Base-by-base conservation (phyloP, 192 early-diverging fungal species). In the Phycomyces blakesleeanus region DNA sequence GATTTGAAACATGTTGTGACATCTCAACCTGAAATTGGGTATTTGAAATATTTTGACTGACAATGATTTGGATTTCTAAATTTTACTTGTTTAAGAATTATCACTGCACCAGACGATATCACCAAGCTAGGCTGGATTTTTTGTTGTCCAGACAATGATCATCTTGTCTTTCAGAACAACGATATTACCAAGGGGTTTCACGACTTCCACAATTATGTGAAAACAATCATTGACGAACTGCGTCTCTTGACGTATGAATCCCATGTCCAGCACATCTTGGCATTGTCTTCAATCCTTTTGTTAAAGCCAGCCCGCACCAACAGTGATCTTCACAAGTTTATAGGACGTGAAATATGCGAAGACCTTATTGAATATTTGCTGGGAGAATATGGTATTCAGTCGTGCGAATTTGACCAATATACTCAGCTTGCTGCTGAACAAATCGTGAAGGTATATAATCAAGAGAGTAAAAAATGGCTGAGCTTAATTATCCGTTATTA, bases 11-110 rank as follows among this genome's bases (percentile, higher is more conserved):
- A 57, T 57, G 55, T 57, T n/a, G n/a, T n/a, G n/a, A n/a, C n/a
- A 55, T 58, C 56, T 58, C 56, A 58, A 58, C 56, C 56, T 58
- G 56, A 58, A 58, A 58, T 40, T 40, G 56, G 56, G 56, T 58
- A 58, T 38, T 42, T 54, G 56, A 41, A 58, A 58, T 58, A 58
- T 58, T 25, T 58, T 38, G 56, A 40, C 3, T 42, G 20, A 58
- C 27, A 58, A 57, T 58, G 56, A 58, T 42, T 58, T 58, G 39
- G 56, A 5, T 58, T 58, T 58, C 40, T 58, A 42, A 58, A 42
- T 42, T 58, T 5, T 41, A 42, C 21, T 58, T 58, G 56, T 58
- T 58, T 58, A 40, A 58, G 56, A 37, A 58, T 58, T 37, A 58
- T 58, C 40, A 58, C 56, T 58, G 56, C 39, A 58, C 56, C 56